phyloP scores from a whole-genome alignment of 768 basidiomycete genomes.

The Xerocomellus intermedius region DNA sequence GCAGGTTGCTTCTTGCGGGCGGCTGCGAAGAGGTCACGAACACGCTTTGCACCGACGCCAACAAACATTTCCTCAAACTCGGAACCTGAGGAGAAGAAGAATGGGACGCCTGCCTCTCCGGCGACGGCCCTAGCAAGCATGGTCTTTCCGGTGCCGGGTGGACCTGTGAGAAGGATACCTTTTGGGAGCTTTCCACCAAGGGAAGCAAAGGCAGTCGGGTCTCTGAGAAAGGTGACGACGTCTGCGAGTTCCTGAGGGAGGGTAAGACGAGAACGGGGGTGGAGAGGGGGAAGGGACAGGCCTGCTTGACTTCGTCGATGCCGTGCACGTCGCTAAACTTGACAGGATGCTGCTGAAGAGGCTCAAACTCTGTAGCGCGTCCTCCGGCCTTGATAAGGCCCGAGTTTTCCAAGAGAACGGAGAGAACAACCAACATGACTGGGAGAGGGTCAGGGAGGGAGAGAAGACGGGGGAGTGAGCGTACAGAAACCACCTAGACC shows the following conservation, averaged over 20 bases:
- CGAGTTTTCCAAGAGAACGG: conserved; percentile 89
- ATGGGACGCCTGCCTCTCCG: conserved; percentile 96
- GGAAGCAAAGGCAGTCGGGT: conserved; percentile 85
- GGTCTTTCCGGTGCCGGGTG: conserved; percentile 80
- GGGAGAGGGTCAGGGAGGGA: conserved; percentile 3
- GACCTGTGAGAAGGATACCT: conserved; percentile 87
- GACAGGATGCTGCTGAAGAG: conserved; percentile 74
- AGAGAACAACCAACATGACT: conserved; percentile 84
- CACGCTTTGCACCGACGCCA: conserved; percentile 91
- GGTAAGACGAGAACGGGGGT: background rate
- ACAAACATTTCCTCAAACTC: conserved; percentile 99
- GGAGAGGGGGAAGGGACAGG: conserved; percentile 31
- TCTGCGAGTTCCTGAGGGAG: conserved; percentile 79
- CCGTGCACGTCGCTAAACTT: conserved; percentile 97
- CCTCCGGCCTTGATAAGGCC: conserved; percentile 90
- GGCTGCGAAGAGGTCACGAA: conserved; percentile 90
- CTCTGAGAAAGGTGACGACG: conserved; percentile 92
- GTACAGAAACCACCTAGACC: conserved; percentile 64
- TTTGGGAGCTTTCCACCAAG: conserved; percentile 95
- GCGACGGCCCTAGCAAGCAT: conserved; percentile 96
- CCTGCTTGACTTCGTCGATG: conserved; percentile 95
- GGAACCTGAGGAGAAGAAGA: conserved; percentile 94
- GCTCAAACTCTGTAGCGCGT: conserved; percentile 79
- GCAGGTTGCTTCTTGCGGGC: conserved; percentile 94
- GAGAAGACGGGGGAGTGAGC: conserved; percentile 26